Conservation (phyloP, 345 rosid species). For the Erucastrum elatum region DNA sequence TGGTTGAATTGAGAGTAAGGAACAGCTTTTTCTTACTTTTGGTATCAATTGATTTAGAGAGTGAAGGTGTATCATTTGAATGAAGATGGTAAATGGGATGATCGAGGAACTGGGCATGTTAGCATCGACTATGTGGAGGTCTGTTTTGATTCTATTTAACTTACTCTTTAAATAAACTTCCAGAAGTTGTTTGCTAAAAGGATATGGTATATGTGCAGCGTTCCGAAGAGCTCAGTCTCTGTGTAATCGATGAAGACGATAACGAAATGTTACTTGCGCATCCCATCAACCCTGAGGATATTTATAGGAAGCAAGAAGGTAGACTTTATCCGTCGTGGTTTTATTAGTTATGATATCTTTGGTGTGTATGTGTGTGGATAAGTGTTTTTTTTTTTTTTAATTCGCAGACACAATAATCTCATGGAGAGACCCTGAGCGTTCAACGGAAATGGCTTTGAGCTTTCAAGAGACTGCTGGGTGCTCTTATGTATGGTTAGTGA, state of each 20-base stretch:
- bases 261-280: conserved; percentile 85
- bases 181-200: conserved; percentile 15
- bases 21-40: neutral
- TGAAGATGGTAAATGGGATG: conserved; percentile 98
- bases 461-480: conserved; percentile 96
- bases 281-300: conserved; percentile 82
- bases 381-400: conserved; percentile 29
- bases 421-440: conserved; percentile 92
- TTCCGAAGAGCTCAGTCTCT: conserved; percentile 82
- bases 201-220: conserved; percentile 54
- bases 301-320: conserved; percentile 99
- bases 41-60: conserved; percentile 50
- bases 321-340: conserved; percentile 20
- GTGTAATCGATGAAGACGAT: conserved; percentile 91
- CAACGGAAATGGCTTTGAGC: conserved; percentile 92
- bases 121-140: conserved; percentile 91
- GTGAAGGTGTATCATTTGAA: conserved; percentile 91
- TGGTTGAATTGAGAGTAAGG: conserved; percentile 2
- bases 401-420: conserved; percentile 88
- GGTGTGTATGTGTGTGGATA: conserved; percentile 7
- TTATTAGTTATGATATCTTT: neutral
- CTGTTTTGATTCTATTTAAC: conserved; percentile 37
- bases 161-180: neutral
- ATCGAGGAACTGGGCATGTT: conserved; percentile 98
- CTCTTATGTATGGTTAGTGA: conserved; percentile 71